Conservation (phyloP, 176 grass and related monocot species). For the Musa schizocarpa region DNA sequence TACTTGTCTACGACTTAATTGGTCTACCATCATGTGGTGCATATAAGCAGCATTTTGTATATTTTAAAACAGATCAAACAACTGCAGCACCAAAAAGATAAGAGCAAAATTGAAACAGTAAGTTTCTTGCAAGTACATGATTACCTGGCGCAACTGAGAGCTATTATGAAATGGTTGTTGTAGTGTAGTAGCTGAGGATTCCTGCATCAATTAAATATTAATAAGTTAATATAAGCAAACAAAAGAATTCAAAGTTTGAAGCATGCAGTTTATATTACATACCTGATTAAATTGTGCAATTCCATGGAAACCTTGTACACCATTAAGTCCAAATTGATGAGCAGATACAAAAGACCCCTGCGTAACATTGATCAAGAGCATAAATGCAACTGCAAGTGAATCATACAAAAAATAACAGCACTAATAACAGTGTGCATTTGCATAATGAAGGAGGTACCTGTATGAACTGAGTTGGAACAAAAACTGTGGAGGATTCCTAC, state of each 20-base stretch:
- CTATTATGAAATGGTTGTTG: slow-evolving; percentile 53
- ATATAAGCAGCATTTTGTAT: neutral
- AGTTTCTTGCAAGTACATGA: neutral
- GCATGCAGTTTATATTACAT: slow-evolving; percentile 15
- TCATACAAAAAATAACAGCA: neutral
- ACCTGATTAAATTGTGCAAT: slow-evolving; percentile 83
- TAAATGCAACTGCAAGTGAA: slow-evolving; percentile 5
- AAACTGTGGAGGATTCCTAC: slow-evolving; percentile 56
- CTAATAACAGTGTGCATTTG: neutral
- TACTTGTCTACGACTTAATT: neutral
- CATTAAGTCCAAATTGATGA: slow-evolving; percentile 66
- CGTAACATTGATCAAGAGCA: slow-evolving; percentile 21
- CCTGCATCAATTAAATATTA: slow-evolving; percentile 49
- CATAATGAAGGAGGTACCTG: slow-evolving; percentile 43
- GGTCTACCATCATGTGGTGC: neutral
- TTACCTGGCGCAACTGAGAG: slow-evolving; percentile 60
- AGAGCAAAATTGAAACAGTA: neutral
- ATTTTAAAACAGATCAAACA: neutral
- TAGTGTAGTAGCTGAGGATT: slow-evolving; percentile 37
- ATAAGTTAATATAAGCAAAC: slow-evolving; percentile 2
- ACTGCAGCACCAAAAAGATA: neutral
- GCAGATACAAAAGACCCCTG: slow-evolving; percentile 53
- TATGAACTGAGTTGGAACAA: slow-evolving; percentile 55
- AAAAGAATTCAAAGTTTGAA: slow-evolving; percentile 6
- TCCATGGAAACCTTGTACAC: slow-evolving; percentile 66